Evolutionary conservation across 2,329 filamentous ascomycete species (phyloP).

Genomic region (Ophiognomonia clavigignenti-juglandacearum): DNA sequence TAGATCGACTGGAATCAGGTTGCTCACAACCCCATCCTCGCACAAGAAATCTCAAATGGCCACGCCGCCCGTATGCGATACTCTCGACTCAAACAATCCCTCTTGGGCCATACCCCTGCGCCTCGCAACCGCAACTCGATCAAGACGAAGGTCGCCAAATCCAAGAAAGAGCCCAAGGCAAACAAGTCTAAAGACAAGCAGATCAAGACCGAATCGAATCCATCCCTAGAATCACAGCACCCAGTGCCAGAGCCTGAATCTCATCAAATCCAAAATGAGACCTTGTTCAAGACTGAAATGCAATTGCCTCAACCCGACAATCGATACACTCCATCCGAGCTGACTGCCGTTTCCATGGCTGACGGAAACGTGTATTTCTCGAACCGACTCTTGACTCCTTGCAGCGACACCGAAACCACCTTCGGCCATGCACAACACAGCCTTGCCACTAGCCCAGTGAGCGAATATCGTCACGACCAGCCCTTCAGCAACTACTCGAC

Average conservation of each 20-base stretch:
- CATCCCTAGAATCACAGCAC: conserved; percentile 18
- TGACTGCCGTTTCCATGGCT: conserved; percentile 28
- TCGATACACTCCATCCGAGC: conserved; percentile 26
- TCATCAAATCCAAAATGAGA: conserved; percentile 34
- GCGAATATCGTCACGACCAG: conserved; percentile 24
- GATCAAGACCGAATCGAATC: conserved; percentile 35
- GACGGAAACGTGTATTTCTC: conserved; percentile 26
- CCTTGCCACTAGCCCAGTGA: conserved; percentile 27
- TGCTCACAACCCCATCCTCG: conserved; percentile 47
- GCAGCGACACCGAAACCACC: conserved; percentile 46
- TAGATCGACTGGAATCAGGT: conserved; percentile 58
- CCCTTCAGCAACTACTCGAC: conserved; percentile 27
- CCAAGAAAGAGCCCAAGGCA: conserved; percentile 32
- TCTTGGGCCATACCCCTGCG: conserved; percentile 44
- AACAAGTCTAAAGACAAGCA: conserved; percentile 33
- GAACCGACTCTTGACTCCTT: conserved; percentile 46
- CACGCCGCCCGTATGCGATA: conserved; percentile 59
- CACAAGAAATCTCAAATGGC: conserved; percentile 52
- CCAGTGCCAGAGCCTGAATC: conserved; percentile 17
- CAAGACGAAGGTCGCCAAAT: conserved; percentile 43
- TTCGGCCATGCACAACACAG: conserved; percentile 25
- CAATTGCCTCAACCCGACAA: conserved; percentile 21
- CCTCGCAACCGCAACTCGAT: conserved; percentile 38
- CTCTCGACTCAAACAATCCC: conserved; percentile 44
- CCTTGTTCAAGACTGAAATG: conserved; percentile 15